A percentile compares a stretch with the other conserved stretches of the same genome.
These are phyloP conservation scores for Monosporozyma yasuniensis DNA, from an alignment of 805 yeast species.

Conservation along the genomic window DNA sequence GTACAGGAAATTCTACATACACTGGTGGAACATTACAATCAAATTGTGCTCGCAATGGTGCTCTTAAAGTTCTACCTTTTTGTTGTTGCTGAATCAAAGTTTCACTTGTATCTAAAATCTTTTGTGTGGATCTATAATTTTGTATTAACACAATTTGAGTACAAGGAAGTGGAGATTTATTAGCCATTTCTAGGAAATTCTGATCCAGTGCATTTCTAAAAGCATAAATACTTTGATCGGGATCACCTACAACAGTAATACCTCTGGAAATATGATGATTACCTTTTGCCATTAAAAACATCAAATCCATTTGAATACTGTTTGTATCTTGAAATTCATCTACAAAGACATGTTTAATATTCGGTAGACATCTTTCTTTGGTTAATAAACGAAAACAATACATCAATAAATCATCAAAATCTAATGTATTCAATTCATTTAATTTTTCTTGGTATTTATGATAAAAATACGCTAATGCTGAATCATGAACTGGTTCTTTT, in stretches of 20 bases:
- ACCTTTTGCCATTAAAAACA: slow-evolving; percentile 42
- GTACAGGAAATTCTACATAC: slow-evolving; percentile 32
- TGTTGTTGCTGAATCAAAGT: slow-evolving; percentile 52
- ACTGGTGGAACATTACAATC: slow-evolving; percentile 39
- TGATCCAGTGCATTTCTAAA: slow-evolving; percentile 71
- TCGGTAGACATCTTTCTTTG: slow-evolving; percentile 35
- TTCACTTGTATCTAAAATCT: slow-evolving; percentile 58
- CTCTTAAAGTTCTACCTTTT: slow-evolving; percentile 33
- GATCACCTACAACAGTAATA: slow-evolving; percentile 89
- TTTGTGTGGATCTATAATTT: slow-evolving; percentile 74
- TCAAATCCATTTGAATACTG: slow-evolving; percentile 59
- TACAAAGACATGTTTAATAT: slow-evolving; percentile 63
- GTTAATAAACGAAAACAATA: slow-evolving; percentile 43
- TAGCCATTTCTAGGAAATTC: slow-evolving; percentile 53
- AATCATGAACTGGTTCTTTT: slow-evolving; percentile 19
- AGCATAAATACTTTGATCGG: slow-evolving; percentile 89
- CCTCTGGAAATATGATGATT: slow-evolving; percentile 37
- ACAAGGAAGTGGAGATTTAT: slow-evolving; percentile 29
- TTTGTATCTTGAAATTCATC: slow-evolving; percentile 96
- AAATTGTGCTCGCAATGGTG: slow-evolving; percentile 40
- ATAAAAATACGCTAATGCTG: slow-evolving; percentile 37
- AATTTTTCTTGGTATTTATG: slow-evolving; percentile 44
- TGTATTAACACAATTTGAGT: slow-evolving; percentile 41
- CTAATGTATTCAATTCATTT: slow-evolving; percentile 39
- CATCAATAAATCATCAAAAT: slow-evolving; percentile 77